phyloP scores from a whole-genome alignment of 306 rosid genomes.

The Oemleria cerasiformis region DNA sequence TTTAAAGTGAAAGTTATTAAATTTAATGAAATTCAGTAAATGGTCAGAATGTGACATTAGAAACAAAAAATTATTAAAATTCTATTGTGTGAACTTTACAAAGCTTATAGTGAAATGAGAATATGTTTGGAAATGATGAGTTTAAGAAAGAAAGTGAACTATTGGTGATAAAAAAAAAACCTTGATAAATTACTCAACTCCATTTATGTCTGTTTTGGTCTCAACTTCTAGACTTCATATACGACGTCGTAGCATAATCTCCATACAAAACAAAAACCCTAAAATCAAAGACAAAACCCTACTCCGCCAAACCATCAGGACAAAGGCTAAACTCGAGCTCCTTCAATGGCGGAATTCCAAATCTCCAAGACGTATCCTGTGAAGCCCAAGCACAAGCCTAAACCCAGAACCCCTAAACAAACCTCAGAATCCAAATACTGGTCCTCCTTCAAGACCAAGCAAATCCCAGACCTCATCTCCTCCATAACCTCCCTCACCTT shows the following conservation, averaged over 20 bases:
- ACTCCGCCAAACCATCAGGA: background rate
- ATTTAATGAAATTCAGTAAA: too few relatives aligned
- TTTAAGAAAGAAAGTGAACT: too few relatives aligned
- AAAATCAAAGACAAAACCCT: conserved; percentile 38
- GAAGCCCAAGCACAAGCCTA: conserved; percentile 67
- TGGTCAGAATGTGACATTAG: too few relatives aligned
- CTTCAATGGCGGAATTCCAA: conserved; percentile 54
- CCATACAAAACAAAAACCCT: background rate
- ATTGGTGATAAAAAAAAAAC: too few relatives aligned
- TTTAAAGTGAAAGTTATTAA: too few relatives aligned
- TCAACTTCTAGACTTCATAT: too few relatives aligned
- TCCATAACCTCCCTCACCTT: conserved; percentile 58
- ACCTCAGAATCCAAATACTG: conserved; percentile 75
- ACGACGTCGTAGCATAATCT: background rate
- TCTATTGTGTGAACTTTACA: too few relatives aligned
- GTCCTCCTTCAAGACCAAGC: conserved; percentile 72
- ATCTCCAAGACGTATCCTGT: conserved; percentile 45
- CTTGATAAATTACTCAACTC: too few relatives aligned
- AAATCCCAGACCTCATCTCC: conserved; percentile 57
- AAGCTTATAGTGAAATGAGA: too few relatives aligned
- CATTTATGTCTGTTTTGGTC: too few relatives aligned
- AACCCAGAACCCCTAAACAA: conserved; percentile 54
- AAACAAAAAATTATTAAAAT: too few relatives aligned
- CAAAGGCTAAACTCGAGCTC: background rate
- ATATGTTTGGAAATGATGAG: too few relatives aligned